Conservation (phyloP, 306 rosid genomes). For the Dicorynia guianensis region DNA sequence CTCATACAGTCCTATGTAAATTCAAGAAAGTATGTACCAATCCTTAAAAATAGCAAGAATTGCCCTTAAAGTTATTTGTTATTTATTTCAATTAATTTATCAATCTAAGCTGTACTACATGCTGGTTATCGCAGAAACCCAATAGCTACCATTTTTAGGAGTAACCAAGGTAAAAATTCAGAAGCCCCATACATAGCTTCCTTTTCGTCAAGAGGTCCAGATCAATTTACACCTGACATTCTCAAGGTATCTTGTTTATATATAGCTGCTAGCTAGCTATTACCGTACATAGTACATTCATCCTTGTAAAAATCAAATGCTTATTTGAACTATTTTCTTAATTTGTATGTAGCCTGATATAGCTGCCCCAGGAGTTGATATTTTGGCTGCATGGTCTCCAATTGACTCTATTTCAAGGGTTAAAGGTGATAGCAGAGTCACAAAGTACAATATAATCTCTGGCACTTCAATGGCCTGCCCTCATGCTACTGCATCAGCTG, state of each 20-base stretch:
- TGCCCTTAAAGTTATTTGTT: no score
- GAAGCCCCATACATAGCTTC: conserved; percentile 46
- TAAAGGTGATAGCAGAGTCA: conserved; percentile 1
- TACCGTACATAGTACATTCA: neutral
- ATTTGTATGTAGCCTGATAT: conserved; percentile 40
- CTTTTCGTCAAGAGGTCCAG: conserved; percentile 62
- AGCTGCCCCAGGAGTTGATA: conserved; percentile 47
- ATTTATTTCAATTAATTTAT: no score
- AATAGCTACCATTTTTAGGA: conserved; percentile 44
- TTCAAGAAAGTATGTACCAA: conserved; percentile 9
- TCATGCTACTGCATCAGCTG: conserved; percentile 46
- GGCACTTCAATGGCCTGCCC: no score
- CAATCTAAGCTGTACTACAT: neutral
- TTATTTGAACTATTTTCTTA: neutral
- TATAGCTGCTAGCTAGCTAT: no score
- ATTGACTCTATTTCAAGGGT: neutral
- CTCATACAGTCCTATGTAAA: conserved; percentile 24
- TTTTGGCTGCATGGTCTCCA: conserved; percentile 51
- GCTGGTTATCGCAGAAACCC: conserved; percentile 25
- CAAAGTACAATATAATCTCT: neutral
- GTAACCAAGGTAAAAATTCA: conserved; percentile 16
- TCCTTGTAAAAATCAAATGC: neutral
- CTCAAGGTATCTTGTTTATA: conserved; percentile 42
- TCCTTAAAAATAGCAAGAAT: no score
- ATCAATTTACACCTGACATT: conserved; percentile 39